A percentile compares a stretch with the other conserved stretches of the same genome.
Evolutionary conservation across 148 eudicot species (phyloP).

Genomic region (Cornus kousa): DNA sequence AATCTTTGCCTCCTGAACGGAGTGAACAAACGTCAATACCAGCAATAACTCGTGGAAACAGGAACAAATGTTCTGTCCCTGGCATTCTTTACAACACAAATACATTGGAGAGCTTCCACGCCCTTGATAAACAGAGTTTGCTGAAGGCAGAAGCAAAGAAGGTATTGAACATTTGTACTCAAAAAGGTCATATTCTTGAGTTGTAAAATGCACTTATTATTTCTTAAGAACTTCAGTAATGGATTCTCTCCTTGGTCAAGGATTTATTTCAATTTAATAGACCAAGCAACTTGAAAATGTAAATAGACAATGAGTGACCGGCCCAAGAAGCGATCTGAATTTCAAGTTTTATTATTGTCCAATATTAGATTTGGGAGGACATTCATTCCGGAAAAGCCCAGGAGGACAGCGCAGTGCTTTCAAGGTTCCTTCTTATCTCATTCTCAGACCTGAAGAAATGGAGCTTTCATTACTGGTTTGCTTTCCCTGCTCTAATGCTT

Average conservation of each 20-base stretch:
- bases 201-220: background rate
- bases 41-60: slow-evolving; percentile 40
- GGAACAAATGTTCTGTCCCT: slow-evolving; percentile 81
- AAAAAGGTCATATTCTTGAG: background rate
- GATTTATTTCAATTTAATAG: background rate
- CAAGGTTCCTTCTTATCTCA: slow-evolving; percentile 77
- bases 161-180: slow-evolving; percentile 31
- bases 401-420: slow-evolving; percentile 69
- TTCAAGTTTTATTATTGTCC: background rate
- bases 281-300: background rate
- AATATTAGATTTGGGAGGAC: slow-evolving; percentile 72
- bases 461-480: slow-evolving; percentile 81
- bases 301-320: background rate
- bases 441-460: slow-evolving; percentile 93
- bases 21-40: slow-evolving; percentile 34
- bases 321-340: background rate
- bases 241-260: background rate
- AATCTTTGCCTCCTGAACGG: slow-evolving; percentile 77
- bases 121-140: slow-evolving; percentile 63
- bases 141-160: slow-evolving; percentile 72
- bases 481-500: slow-evolving; percentile 79
- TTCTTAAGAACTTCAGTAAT: background rate
- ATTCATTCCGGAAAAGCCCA: slow-evolving; percentile 70
- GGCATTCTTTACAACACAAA: slow-evolving; percentile 79
- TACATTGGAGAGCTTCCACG: slow-evolving; percentile 71